These are phyloP conservation scores for Niveomyces coronatus DNA, from an alignment of 2,329 filamentous ascomycete genomes.

Conservation along the genomic window DNA sequence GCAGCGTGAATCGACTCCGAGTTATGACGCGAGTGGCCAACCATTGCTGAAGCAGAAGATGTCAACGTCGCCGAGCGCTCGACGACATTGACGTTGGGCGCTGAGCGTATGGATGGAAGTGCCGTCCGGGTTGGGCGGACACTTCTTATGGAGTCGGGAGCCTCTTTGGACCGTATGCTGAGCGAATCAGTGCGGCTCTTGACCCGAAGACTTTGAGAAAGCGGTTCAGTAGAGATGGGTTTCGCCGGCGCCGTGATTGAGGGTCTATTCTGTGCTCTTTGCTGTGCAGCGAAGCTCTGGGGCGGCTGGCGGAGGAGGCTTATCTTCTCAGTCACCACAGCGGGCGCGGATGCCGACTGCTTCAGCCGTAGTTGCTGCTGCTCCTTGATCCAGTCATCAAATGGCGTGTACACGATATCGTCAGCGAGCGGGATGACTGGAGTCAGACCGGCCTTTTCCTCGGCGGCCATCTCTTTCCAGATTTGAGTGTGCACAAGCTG, in stretches of 20 bases:
- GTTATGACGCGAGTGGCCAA: slow-evolving; percentile 18
- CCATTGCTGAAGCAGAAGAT: slow-evolving; percentile 16
- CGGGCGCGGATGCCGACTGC: slow-evolving; percentile 19
- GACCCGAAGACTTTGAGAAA: slow-evolving; percentile 21
- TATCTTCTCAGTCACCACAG: slow-evolving; percentile 22
- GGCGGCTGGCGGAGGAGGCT: slow-evolving; percentile 43
- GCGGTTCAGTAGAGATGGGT: slow-evolving; percentile 16
- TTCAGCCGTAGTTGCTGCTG: slow-evolving; percentile 30
- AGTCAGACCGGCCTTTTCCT: slow-evolving; percentile 55
- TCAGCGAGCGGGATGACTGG: slow-evolving; percentile 52
- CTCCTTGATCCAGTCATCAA: slow-evolving; percentile 49
- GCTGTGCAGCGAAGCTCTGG: slow-evolving; percentile 58
- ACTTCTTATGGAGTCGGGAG: slow-evolving; percentile 5
- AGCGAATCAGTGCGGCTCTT: slow-evolving; percentile 15
- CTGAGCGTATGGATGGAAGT: slow-evolving; percentile 15
- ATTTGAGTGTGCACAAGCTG: slow-evolving; percentile 43
- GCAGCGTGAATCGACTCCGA: slow-evolving; percentile 26
- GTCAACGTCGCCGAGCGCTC: slow-evolving; percentile 21
- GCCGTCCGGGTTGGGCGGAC: slow-evolving; percentile 5
- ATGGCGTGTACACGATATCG: slow-evolving; percentile 53
- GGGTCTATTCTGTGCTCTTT: slow-evolving; percentile 44
- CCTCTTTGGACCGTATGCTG: slow-evolving; percentile 4
- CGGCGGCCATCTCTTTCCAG: slow-evolving; percentile 57
- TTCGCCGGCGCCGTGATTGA: slow-evolving; percentile 20
- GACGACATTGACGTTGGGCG: slow-evolving; percentile 18